Evolutionary conservation across 2,329 filamentous ascomycete genomes (phyloP), one percentile per base, ranked within the genome.

Genomic region (Epicoccum nigrum): DNA sequence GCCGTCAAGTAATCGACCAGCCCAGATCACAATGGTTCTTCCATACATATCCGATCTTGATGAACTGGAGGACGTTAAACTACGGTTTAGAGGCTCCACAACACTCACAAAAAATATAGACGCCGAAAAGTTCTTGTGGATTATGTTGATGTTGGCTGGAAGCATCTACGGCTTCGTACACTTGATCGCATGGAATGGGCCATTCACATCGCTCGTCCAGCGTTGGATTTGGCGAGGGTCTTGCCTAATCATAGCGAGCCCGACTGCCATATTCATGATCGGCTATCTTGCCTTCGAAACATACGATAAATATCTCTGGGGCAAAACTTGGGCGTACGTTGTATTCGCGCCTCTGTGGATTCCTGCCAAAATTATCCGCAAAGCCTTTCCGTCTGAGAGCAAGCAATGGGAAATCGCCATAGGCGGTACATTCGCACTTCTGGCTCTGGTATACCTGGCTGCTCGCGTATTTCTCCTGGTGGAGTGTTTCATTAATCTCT

Each of bases 171-270:
- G 62, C 2, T 47, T 47, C 5, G 32, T 66, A 12, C 65, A 68
- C 33, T 31, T 63, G 3, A 19, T 59, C 11, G 60, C 61, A 4
- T 67, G 63, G 66, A 51, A 60, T 35, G 65, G 59, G 1, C 58
- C 58, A 2, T 66, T 67, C 20, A 25, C 39, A 1, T 53, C 45
- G 2, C 7, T 2, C 1, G n/a, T 39, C 0, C 41, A 64, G 31
- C 35, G 25, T 11, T 37, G 53, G 31, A 19, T 60, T 2, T 67
- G 62, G 62, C 42, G 44, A 1, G n/a, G 58, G 0, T 56, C 62
- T 3, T 48, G 54, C 33, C 19, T 55, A 7, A 25, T 34, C 4
- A 33, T 58, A 25, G 23, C 23, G 23, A 25, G 23, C 23, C 23
- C 23, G 9, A 9, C 23, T 4, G 6, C 9, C 23, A 25, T 25